Evolutionary conservation across 1,284 basidiomycete species (phyloP), one percentile per base, ranked within the genome.

Genomic region (Cryptococcus sp.): DNA sequence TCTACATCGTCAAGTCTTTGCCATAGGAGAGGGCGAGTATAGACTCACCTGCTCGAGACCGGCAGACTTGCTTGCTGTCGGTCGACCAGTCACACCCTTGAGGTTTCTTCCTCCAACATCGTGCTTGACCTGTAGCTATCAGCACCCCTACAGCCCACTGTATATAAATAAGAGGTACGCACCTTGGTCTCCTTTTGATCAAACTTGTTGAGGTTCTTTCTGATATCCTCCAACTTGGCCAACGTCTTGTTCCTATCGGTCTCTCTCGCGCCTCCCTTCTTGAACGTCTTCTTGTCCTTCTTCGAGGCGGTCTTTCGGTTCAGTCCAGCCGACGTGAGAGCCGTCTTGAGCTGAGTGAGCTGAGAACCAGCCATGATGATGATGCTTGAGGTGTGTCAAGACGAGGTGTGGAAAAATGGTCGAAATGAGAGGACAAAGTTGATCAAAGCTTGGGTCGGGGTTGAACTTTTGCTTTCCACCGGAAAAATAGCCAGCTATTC

Each of bases 191-290:
- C 85, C 60, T 89, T 86, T 60, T 84, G 79, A 69, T 98, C 94
- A 73, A 98, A 98, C 24, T 88, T 87, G 75, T 97, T 97, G 62
- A 97, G 78, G 56, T 80, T 82, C 56, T 82, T 78, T 54, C 89
- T 83, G 55, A 98, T 94, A 66, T 86, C 84, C 53, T 82, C 81
- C 42, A 97, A 80, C 67, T 83, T 87, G n/a, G 83, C 80, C 0
- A 83, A 79, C 60, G 80, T 82, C 73, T 85, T 86, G 51, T 82
- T 82, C 66, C 85, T 83, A 71, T 90, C 87, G 57, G 82, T 82
- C 65, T 86, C 85, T 42, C 77, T 74, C 2, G 79, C 75, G 7
- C 66, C 66, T 47, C 77, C 72, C 53, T 74, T 60, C 80, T 82
- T 76, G 81, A 86, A 63, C 80, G 78, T 62, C 69, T 88, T 92